Conservation (phyloP, 23 red algal species). For the Chondrus crispus region DNA sequence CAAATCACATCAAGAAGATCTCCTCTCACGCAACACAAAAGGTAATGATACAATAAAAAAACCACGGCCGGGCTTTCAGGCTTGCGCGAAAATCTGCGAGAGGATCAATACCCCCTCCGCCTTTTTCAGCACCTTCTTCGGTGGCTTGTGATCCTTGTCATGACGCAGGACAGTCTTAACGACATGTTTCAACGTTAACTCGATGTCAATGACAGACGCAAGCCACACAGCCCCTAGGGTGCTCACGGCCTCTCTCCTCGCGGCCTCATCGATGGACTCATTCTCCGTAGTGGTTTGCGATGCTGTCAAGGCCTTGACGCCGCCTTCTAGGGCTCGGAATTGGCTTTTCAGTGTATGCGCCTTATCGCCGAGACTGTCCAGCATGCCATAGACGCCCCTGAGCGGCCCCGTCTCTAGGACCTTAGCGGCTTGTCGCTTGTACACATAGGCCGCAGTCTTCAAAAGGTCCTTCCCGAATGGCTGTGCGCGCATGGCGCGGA, state of each 20-base stretch:
- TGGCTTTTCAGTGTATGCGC: constrained; percentile 51
- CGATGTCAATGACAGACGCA: constrained; percentile 54
- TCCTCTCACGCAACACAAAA: too few species aligned
- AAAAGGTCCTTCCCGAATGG: constrained; percentile 55
- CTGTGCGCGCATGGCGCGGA: constrained; percentile 43
- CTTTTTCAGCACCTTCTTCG: neutral
- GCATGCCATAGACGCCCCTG: neutral
- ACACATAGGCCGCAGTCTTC: constrained; percentile 46
- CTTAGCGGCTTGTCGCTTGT: constrained; percentile 10
- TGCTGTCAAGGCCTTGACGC: constrained; percentile 26
- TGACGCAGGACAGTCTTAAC: constrained; percentile 1
- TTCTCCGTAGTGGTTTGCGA: neutral
- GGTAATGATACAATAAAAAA: neutral
- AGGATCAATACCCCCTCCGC: constrained; percentile 47
- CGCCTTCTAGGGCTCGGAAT: constrained; percentile 45
- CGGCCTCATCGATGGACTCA: constrained; percentile 49
- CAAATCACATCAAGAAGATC: too few species aligned
- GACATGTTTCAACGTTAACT: constrained; percentile 41
- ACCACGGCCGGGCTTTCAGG: neutral
- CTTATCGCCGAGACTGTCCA: constrained; percentile 59
- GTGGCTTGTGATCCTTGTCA: neutral
- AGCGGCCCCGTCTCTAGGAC: constrained; percentile 56
- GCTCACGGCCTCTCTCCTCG: constrained; percentile 33
- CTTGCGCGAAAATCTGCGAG: constrained; percentile 43
- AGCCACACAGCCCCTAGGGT: constrained; percentile 60